phyloP scores from a whole-genome alignment of 139 green algal species.

The Pleodorina starrii region DNA sequence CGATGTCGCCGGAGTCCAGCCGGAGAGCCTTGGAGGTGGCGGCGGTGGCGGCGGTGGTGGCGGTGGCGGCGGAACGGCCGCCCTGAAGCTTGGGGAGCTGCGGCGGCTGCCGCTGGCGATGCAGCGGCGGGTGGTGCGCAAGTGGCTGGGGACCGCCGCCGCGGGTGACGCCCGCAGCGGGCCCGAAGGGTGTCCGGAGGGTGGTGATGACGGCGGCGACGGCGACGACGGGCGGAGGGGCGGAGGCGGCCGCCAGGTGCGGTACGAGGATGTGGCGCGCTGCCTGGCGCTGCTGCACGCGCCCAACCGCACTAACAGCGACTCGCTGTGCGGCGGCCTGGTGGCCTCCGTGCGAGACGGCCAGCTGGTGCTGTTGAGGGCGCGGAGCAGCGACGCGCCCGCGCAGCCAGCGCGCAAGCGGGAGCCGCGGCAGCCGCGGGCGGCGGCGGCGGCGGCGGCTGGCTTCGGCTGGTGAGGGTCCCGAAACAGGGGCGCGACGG shows the following conservation, averaged over 20 bases:
- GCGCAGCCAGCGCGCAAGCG: no score
- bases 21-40: no score
- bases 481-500: no score
- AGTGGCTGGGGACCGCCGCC: slow-evolving; percentile 17
- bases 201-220: background rate
- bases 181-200: background rate
- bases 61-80: no score
- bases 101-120: slow-evolving; percentile 7
- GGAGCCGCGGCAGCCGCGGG: no score
- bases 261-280: background rate
- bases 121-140: slow-evolving; percentile 39
- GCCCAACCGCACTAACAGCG: slow-evolving; percentile 29
- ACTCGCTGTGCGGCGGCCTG: slow-evolving; percentile 17
- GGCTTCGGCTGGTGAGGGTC: no score
- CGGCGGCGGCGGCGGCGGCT: no score
- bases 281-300: slow-evolving; percentile 27
- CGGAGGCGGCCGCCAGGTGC: background rate
- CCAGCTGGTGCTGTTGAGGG: background rate
- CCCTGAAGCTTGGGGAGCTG: background rate
- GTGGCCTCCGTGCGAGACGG: slow-evolving; percentile 15
- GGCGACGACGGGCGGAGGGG: background rate
- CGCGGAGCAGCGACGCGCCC: background rate
- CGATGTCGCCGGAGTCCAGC: no score
- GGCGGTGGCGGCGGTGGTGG: no score
- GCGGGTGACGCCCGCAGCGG: background rate